phyloP scores from a whole-genome alignment of 2,329 filamentous ascomycete genomes.

The Endoconidiophora laricicola region DNA sequence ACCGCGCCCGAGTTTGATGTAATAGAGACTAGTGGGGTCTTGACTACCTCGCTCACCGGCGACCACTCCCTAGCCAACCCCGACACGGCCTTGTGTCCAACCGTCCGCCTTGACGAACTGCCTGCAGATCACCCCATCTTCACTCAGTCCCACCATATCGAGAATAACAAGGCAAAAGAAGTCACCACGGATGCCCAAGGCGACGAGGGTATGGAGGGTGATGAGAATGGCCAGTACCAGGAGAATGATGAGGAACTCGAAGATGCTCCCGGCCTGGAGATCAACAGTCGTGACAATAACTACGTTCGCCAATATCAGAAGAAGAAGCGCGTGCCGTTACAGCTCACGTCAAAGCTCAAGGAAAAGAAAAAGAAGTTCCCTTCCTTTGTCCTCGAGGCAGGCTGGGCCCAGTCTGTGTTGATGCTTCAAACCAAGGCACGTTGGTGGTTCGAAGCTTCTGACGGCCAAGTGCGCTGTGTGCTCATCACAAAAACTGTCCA shows the following conservation, averaged over 20 bases:
- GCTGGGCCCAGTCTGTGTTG: conserved; percentile 6
- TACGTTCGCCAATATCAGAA: neutral
- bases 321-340: neutral
- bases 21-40: neutral
- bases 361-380: conserved; percentile 6
- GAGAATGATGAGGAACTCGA: neutral
- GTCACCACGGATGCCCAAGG: too few species aligned
- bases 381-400: conserved; percentile 5
- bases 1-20: neutral
- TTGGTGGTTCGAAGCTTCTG: conserved; percentile 10
- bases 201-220: neutral
- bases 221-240: neutral
- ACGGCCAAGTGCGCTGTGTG: conserved; percentile 3
- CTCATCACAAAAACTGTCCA: conserved; percentile 7
- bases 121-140: neutral
- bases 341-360: neutral
- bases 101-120: conserved; percentile 1
- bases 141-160: neutral
- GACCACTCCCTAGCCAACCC: conserved; percentile 5
- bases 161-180: neutral
- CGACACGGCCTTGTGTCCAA: conserved; percentile 5
- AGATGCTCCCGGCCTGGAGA: neutral
- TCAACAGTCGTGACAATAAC: neutral
- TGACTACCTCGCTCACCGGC: neutral
- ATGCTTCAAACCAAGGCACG: conserved; percentile 9